Percentiles rank a stretch among this genome's conserved stretches.
Evolutionary conservation across 1,284 basidiomycete species (phyloP).

Genomic region (Boletus austroedulis): DNA sequence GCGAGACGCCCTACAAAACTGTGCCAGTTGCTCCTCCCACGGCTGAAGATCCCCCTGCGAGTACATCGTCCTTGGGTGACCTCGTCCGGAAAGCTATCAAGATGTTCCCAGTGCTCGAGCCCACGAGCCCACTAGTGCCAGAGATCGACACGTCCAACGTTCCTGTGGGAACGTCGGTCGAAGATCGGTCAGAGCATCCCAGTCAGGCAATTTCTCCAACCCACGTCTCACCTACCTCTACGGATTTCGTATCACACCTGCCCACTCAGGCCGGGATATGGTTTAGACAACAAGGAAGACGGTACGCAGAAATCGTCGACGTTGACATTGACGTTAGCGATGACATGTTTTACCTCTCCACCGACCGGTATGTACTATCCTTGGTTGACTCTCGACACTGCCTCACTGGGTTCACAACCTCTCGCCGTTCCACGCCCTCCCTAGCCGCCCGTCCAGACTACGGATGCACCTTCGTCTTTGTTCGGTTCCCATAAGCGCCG

Average conservation of each 20-base stretch:
- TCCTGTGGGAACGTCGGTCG: background rate
- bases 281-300: slow-evolving; percentile 25
- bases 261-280: slow-evolving; percentile 25
- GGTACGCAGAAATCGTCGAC: slow-evolving; percentile 23
- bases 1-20: background rate
- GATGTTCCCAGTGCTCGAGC: slow-evolving; percentile 4
- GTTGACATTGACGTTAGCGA: slow-evolving; percentile 22
- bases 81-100: slow-evolving; percentile 3
- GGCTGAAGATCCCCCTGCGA: background rate
- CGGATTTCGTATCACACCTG: slow-evolving; percentile 14
- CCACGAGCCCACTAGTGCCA: background rate
- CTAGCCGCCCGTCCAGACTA: slow-evolving; percentile 14
- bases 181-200: background rate
- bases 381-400: background rate
- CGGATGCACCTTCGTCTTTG: slow-evolving; percentile 23
- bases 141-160: background rate
- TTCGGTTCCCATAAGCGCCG: slow-evolving; percentile 16
- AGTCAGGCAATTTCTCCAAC: background rate
- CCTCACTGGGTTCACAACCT: background rate
- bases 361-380: slow-evolving; percentile 16
- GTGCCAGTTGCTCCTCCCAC: slow-evolving; percentile 10
- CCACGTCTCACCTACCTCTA: background rate
- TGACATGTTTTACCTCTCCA: slow-evolving; percentile 22
- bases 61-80: background rate
- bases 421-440: background rate